Evolutionary conservation across 306 rosid species (phyloP).

Genomic region (Clitoria ternatea): DNA sequence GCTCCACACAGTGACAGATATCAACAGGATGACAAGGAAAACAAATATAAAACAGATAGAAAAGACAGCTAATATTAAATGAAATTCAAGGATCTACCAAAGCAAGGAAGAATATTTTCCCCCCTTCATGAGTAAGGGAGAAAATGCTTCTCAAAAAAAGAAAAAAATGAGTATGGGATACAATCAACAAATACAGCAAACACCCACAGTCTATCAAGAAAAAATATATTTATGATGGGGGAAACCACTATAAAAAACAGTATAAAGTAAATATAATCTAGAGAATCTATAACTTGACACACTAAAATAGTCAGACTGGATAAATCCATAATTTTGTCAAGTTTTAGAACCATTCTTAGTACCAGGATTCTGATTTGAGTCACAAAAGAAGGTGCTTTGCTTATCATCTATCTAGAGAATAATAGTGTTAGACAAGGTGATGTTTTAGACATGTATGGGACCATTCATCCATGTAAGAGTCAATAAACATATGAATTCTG

Average conservation of each 20-base stretch:
- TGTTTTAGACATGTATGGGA: background rate
- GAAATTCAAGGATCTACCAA: constrained; percentile 5
- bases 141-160: too few species aligned
- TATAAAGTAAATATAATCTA: background rate
- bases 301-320: background rate
- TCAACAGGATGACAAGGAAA: background rate
- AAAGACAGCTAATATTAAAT: background rate
- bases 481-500: background rate
- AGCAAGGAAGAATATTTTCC: background rate
- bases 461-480: background rate
- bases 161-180: too few species aligned
- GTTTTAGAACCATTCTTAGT: constrained; percentile 11
- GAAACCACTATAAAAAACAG: background rate
- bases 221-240: background rate
- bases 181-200: background rate
- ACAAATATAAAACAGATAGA: constrained; percentile 3
- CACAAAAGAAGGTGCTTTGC: background rate
- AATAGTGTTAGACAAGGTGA: background rate
- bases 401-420: background rate
- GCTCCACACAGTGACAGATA: background rate
- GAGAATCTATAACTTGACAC: constrained; percentile 9
- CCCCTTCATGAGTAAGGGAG: background rate
- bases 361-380: background rate
- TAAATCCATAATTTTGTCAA: background rate
- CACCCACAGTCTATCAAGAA: constrained; percentile 6